These are phyloP conservation scores for Picea abies DNA, from an alignment of 83 land plant genomes.

Conservation along the genomic window DNA sequence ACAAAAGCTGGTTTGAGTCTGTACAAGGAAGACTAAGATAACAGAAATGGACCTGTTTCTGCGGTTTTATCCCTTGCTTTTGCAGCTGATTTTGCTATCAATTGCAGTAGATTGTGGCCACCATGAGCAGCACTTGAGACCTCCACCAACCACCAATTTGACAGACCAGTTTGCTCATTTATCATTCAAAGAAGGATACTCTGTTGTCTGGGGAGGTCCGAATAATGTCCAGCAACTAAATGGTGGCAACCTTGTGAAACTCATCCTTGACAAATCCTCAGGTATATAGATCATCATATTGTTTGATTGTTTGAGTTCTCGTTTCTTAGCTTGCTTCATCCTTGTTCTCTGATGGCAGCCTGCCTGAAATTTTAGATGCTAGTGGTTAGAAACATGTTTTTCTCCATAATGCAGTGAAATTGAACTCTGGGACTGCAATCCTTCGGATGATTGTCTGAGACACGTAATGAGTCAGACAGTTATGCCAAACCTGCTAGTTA, in stretches of 20 bases:
- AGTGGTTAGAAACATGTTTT: not conserved
- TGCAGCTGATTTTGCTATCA: not conserved
- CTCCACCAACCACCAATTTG: conserved; percentile 21
- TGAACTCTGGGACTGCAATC: not conserved
- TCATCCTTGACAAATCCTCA: conserved; percentile 42
- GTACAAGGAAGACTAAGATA: not conserved
- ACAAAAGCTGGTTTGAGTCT: not conserved
- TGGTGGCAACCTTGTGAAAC: conserved; percentile 37
- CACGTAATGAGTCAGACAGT: not conserved
- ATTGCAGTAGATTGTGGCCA: not conserved
- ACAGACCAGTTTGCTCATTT: conserved; percentile 31
- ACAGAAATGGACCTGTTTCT: not conserved
- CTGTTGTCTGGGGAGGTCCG: conserved; percentile 38
- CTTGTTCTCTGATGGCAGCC: not conserved
- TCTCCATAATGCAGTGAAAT: not conserved
- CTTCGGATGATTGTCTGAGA: not conserved
- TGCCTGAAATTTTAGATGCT: not conserved
- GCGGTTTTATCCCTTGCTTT: not conserved
- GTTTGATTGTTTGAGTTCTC: not conserved
- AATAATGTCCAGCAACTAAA: conserved; percentile 27
- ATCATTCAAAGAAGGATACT: conserved; percentile 27
- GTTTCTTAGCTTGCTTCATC: not conserved
- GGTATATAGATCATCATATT: conserved; percentile 20
- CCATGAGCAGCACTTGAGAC: conserved; percentile 14
- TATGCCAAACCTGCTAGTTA: not conserved